A percentile compares a stretch with the other conserved stretches of the same genome.
These are phyloP conservation scores for Irpex lacteus DNA, from an alignment of 1,284 basidiomycete species.

Conservation along the genomic window DNA sequence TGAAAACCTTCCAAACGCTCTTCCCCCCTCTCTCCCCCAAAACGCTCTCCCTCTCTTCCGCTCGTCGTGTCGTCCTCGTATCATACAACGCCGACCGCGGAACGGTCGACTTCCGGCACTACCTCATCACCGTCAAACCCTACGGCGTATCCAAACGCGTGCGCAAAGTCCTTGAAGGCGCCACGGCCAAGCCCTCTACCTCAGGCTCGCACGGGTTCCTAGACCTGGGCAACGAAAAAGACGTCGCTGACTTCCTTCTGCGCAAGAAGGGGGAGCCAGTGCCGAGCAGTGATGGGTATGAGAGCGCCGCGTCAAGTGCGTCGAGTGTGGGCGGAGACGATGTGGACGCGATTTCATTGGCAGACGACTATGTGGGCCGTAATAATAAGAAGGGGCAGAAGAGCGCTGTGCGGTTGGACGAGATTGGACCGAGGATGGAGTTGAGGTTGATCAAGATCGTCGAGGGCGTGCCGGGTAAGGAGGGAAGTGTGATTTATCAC, in stretches of 20 bases:
- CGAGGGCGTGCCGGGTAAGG: constrained; percentile 89
- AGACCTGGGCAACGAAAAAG: constrained; percentile 86
- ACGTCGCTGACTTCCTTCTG: constrained; percentile 95
- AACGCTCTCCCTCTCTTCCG: constrained; percentile 75
- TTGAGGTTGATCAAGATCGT: constrained; percentile 91
- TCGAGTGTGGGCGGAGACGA: constrained; percentile 86
- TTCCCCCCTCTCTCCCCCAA: constrained; percentile 86
- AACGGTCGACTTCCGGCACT: constrained; percentile 94
- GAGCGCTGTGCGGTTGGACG: constrained; percentile 88
- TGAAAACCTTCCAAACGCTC: constrained; percentile 87
- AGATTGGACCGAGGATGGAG: constrained; percentile 96
- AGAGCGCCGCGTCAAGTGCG: constrained; percentile 72
- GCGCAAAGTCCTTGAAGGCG: constrained; percentile 83
- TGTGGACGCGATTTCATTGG: constrained; percentile 77
- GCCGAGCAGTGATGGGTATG: constrained; percentile 69
- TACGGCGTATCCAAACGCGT: constrained; percentile 93
- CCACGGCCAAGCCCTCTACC: constrained; percentile 37
- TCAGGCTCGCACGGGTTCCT: constrained; percentile 48
- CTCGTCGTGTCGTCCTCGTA: constrained; percentile 89
- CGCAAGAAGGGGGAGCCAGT: constrained; percentile 66
- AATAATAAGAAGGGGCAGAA: constrained; percentile 91
- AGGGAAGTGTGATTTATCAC: constrained; percentile 89
- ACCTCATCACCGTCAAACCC: constrained; percentile 92
- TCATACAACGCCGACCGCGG: constrained; percentile 87
- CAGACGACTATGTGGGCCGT: constrained; percentile 91